Percentiles rank a stretch among this genome's conserved stretches.
phyloP scores from a whole-genome alignment of 2,329 filamentous ascomycete species.

The Aspergillus tamarii region DNA sequence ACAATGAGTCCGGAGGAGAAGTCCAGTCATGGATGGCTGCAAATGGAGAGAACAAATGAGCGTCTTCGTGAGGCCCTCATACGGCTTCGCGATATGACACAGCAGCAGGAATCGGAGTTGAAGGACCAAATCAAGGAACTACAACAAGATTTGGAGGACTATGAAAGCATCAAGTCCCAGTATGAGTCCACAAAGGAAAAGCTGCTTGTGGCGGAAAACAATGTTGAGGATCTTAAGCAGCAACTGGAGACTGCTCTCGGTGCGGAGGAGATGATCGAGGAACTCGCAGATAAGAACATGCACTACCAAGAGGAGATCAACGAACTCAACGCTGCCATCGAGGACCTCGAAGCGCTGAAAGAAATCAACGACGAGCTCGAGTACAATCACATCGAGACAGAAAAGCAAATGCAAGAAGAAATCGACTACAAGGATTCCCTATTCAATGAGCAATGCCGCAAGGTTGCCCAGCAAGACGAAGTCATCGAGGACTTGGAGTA shows the following conservation, averaged over 20 bases:
- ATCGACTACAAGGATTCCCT: constrained; percentile 85
- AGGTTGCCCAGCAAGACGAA: constrained; percentile 75
- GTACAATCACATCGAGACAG: constrained; percentile 86
- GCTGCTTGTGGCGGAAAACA: constrained; percentile 70
- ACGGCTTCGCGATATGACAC: constrained; percentile 80
- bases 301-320: constrained; percentile 80
- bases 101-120: constrained; percentile 80
- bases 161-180: constrained; percentile 68
- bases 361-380: constrained; percentile 96
- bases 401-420: constrained; percentile 92
- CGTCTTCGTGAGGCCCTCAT: constrained; percentile 83
- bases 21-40: constrained; percentile 83
- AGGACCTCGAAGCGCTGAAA: constrained; percentile 85
- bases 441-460: constrained; percentile 78
- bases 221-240: constrained; percentile 82
- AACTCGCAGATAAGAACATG: constrained; percentile 85
- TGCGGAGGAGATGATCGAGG: constrained; percentile 92
- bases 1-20: constrained; percentile 89
- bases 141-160: constrained; percentile 73
- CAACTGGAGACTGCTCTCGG: constrained; percentile 88
- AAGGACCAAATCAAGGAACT: constrained; percentile 73
- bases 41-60: constrained; percentile 90
- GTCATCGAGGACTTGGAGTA: constrained; percentile 86
- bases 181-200: constrained; percentile 73
- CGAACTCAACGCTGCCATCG: constrained; percentile 77